Evolutionary conservation across 768 basidiomycete genomes (phyloP).

Genomic region (Russula earlei): DNA sequence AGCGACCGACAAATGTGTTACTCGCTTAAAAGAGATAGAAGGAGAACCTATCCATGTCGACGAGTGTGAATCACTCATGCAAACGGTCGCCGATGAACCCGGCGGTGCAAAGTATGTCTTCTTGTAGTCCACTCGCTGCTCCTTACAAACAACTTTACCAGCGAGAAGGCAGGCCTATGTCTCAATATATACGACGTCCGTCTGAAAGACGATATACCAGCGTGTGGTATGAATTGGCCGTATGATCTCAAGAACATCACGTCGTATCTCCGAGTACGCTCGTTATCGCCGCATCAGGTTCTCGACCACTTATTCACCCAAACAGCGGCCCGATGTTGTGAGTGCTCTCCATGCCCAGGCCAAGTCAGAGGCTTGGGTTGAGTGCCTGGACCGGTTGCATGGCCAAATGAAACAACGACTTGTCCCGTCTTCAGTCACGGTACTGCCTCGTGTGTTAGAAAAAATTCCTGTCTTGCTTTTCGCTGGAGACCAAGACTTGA

Average conservation of each 20-base stretch:
- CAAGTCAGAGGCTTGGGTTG: slow-evolving; percentile 76
- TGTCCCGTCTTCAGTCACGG: slow-evolving; percentile 59
- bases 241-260: slow-evolving; percentile 71
- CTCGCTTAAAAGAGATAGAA: slow-evolving; percentile 33
- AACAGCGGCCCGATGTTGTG: slow-evolving; percentile 73
- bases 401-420: slow-evolving; percentile 43
- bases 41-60: slow-evolving; percentile 48
- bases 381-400: slow-evolving; percentile 69
- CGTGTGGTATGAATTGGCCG: slow-evolving; percentile 98
- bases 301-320: background rate
- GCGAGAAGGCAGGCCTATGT: slow-evolving; percentile 61
- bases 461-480: slow-evolving; percentile 84
- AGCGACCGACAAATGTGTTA: slow-evolving; percentile 50
- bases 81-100: slow-evolving; percentile 26
- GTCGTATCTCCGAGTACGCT: slow-evolving; percentile 68
- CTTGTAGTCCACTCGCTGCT: background rate
- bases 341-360: slow-evolving; percentile 70
- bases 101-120: slow-evolving; percentile 5
- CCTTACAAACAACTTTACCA: slow-evolving; percentile 34
- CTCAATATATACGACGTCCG: slow-evolving; percentile 95
- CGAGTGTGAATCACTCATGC: slow-evolving; percentile 53
- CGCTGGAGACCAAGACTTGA: slow-evolving; percentile 90
- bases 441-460: slow-evolving; percentile 72
- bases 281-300: background rate
- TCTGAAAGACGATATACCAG: slow-evolving; percentile 72